phyloP scores from a whole-genome alignment of 495 filamentous ascomycete genomes.

The Penicillium nucicola region DNA sequence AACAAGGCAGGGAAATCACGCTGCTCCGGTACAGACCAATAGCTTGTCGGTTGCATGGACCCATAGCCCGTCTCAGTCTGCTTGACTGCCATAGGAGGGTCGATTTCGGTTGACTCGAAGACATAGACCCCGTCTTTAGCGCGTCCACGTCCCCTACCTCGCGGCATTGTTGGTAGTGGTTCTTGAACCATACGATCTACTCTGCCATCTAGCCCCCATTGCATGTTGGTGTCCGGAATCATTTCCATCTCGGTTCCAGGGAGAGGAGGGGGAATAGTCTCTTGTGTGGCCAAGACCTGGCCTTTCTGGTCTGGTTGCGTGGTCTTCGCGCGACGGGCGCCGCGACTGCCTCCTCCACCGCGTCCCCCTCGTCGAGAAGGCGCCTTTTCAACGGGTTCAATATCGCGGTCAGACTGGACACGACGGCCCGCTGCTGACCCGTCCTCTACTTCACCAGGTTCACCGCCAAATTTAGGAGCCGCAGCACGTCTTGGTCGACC shows the following conservation, averaged over 20 bases:
- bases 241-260: constrained; percentile 33
- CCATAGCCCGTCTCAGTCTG: constrained; percentile 39
- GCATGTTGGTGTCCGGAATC: constrained; percentile 24
- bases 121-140: constrained; percentile 39
- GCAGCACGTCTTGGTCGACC: constrained; percentile 68
- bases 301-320: constrained; percentile 30
- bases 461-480: constrained; percentile 68
- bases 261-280: constrained; percentile 16
- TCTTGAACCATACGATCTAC: constrained; percentile 31
- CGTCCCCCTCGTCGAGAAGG: constrained; percentile 47
- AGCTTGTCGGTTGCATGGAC: constrained; percentile 75
- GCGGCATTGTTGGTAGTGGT: constrained; percentile 16
- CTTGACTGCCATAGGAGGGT: constrained; percentile 26
- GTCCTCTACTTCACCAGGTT: constrained; percentile 51
- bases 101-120: constrained; percentile 41
- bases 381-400: constrained; percentile 56
- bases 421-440: constrained; percentile 39
- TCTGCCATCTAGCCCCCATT: constrained; percentile 7
- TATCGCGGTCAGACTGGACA: constrained; percentile 42
- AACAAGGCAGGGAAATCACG: constrained; percentile 77
- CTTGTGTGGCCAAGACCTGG: constrained; percentile 21
- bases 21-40: constrained; percentile 94
- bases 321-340: constrained; percentile 34
- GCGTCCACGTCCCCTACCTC: constrained; percentile 33
- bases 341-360: constrained; percentile 32